phyloP scores from a whole-genome alignment of 1,284 basidiomycete genomes.

The Trichosporon ovoides region DNA sequence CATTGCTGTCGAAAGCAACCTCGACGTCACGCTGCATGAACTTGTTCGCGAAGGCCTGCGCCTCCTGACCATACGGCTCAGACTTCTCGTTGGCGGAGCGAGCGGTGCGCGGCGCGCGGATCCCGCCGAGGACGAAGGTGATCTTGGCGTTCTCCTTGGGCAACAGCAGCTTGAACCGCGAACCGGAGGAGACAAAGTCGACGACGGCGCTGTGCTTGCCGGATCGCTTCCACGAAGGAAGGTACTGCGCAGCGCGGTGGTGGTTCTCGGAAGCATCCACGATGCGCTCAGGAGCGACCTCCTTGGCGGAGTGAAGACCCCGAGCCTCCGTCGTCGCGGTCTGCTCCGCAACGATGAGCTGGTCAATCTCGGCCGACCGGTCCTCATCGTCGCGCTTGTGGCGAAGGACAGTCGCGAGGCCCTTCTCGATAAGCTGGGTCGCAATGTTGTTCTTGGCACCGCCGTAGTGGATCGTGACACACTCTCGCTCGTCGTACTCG shows the following conservation, averaged over 20 bases:
- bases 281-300: conserved; percentile 60
- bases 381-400: conserved; percentile 95
- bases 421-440: conserved; percentile 87
- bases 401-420: conserved; percentile 80
- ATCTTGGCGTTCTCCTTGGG: conserved; percentile 88
- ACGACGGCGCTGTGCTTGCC: conserved; percentile 79
- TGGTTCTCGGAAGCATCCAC: conserved; percentile 87
- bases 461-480: conserved; percentile 80
- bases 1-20: conserved; percentile 79
- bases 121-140: conserved; percentile 80
- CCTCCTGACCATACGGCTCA: conserved; percentile 82
- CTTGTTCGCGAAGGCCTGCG: conserved; percentile 70
- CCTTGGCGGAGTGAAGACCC: conserved; percentile 91
- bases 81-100: conserved; percentile 76
- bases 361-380: conserved; percentile 87
- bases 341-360: conserved; percentile 90
- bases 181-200: conserved; percentile 88
- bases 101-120: conserved; percentile 74
- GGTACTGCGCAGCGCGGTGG: conserved; percentile 71
- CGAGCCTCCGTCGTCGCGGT: conserved; percentile 68
- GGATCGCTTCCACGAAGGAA: conserved; percentile 85
- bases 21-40: conserved; percentile 95
- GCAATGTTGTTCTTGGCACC: conserved; percentile 76
- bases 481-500: conserved; percentile 87
- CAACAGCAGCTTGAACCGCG: conserved; percentile 85